These are phyloP conservation scores for Gleditsia sinensis DNA, from an alignment of 306 rosid genomes.

Conservation along the genomic window DNA sequence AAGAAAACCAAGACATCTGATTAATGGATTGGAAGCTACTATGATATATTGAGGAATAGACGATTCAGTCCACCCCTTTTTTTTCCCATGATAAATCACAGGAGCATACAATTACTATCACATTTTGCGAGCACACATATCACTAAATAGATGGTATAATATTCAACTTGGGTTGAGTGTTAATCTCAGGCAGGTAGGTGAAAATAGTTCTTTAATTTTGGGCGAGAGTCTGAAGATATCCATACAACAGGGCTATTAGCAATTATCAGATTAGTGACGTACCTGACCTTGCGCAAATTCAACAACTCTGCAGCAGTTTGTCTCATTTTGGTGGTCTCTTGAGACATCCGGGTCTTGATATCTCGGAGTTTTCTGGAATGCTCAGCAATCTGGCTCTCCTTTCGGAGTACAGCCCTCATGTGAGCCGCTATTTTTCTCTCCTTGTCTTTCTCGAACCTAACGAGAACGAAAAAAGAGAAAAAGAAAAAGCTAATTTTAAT, in stretches of 20 bases:
- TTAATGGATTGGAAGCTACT: not conserved
- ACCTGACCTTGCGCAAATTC: conserved; percentile 63
- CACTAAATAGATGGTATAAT: conserved; percentile 1
- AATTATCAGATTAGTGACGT: not conserved
- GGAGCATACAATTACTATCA: not conserved
- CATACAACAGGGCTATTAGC: not conserved
- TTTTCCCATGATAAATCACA: not conserved
- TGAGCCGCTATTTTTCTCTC: conserved; percentile 62
- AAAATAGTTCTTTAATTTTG: not conserved
- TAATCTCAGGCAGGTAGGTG: not conserved
- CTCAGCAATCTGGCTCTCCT: conserved; percentile 66
- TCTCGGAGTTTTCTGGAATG: conserved; percentile 57
- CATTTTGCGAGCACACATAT: not conserved
- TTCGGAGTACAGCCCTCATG: conserved; percentile 58
- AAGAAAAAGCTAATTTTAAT: not conserved
- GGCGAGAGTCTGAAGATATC: not conserved
- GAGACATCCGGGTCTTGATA: conserved; percentile 40
- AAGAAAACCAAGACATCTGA: not conserved
- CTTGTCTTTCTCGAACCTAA: conserved; percentile 64
- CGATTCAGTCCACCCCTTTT: not conserved
- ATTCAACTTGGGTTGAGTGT: conserved; percentile 14
- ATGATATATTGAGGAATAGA: not conserved
- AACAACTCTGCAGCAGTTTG: conserved; percentile 51
- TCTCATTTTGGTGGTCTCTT: conserved; percentile 45
- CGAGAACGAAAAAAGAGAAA: not conserved